These are phyloP conservation scores for Ramaria sp. DNA, from an alignment of 768 basidiomycete genomes.

Conservation along the genomic window DNA sequence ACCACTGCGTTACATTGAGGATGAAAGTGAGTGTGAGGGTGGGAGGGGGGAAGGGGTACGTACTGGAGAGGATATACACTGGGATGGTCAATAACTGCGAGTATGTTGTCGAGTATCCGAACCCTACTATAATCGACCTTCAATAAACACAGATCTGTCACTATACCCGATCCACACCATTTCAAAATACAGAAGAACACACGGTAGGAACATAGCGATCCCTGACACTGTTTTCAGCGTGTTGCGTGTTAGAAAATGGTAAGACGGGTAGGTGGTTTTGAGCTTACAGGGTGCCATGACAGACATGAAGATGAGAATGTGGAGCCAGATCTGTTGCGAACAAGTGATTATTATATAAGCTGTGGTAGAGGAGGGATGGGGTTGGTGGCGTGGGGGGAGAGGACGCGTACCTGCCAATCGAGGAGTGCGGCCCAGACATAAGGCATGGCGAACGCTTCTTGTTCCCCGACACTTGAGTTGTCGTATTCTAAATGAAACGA, in stretches of 20 bases:
- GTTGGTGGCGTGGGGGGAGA: neutral
- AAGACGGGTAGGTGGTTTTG: too few relatives aligned
- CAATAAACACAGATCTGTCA: slow-evolving; percentile 9
- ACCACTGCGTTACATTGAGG: too few relatives aligned
- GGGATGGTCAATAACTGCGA: slow-evolving; percentile 60
- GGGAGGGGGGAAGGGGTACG: slow-evolving; percentile 14
- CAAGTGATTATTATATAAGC: neutral
- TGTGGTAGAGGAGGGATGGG: too few relatives aligned
- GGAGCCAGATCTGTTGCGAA: slow-evolving; percentile 32
- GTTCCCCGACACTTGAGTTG: slow-evolving; percentile 47
- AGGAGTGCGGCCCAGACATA: slow-evolving; percentile 41
- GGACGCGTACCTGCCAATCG: slow-evolving; percentile 49
- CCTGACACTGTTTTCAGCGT: slow-evolving; percentile 40
- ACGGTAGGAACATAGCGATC: slow-evolving; percentile 63
- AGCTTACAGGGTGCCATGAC: slow-evolving; percentile 49
- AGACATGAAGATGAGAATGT: slow-evolving; percentile 49
- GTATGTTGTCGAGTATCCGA: slow-evolving; percentile 45
- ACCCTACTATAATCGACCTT: slow-evolving; percentile 54
- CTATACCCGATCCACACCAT: too few relatives aligned
- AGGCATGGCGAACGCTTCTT: slow-evolving; percentile 43
- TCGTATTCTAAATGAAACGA: slow-evolving; percentile 46
- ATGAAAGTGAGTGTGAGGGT: neutral
- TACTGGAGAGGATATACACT: slow-evolving; percentile 54
- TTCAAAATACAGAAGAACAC: too few relatives aligned
- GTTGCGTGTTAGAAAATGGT: neutral